Base-by-base conservation (phyloP, 192 early-diverging fungal species). In the Linnemannia elongata region DNA sequence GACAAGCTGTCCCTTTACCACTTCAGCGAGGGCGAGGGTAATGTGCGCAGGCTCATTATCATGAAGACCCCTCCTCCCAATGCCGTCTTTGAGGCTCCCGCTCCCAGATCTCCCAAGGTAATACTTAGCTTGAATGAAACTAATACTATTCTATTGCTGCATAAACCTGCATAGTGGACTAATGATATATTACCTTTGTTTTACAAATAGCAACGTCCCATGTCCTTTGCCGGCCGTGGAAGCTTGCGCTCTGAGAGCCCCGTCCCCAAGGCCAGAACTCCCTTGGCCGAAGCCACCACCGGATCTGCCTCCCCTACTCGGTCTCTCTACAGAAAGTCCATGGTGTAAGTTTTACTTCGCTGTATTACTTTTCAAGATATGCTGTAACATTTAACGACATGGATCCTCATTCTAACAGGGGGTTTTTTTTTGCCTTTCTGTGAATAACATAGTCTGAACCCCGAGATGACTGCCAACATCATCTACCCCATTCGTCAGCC, bases 401-500 rank as follows among this genome's bases (percentile, higher is more conserved):
- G 38, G 1, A 6, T 10, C 69, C 69, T 6, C 36, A 24, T 41
- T n/a, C 39, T 73, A 30, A 73, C 45, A 2, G n/a, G n/a, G n/a
- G n/a, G n/a, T n/a, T 45, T 27, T 73, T 27, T 10, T 45, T n/a
- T 45, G 12, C 49, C 18, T 10, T 71, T 71, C 15, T 10, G 35
- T 41, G 15, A 41, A 45, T 20, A 15, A 57, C n/a, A 63, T 70
- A 81, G 80, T 17, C 88, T 92, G 63, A 90, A 88, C 45, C 89
- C 91, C 52, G 89, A 91, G 70, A 84, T 60, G 45, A 69, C 75
- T 33, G 75, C 82, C 69, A 84, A 87, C 35, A 79, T 92, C 6
- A 93, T 96, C 30, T 94, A 94, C 74, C 95, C 95, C 17, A 86
- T 91, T n/a, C 93, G 95, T 69, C 95, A 96, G 76, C 95, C 95